A percentile compares a stretch with the other conserved stretches of the same genome.
Conservation (phyloP, 805 yeast species). For the Candida corydali region DNA sequence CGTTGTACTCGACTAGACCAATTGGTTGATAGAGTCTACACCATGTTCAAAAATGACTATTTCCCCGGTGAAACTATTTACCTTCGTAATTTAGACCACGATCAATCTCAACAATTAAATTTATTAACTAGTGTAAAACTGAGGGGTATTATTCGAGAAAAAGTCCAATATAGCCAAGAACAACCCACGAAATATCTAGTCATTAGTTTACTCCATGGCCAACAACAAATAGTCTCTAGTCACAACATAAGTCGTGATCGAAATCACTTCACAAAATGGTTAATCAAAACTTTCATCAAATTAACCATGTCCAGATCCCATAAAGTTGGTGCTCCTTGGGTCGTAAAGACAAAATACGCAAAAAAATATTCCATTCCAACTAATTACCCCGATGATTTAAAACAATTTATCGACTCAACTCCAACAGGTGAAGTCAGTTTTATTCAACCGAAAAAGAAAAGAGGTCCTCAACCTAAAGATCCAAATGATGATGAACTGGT, state of each 20-base stretch:
- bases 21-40: constrained; percentile 82
- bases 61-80: constrained; percentile 87
- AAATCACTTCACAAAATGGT: constrained; percentile 82
- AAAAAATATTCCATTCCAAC: constrained; percentile 60
- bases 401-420: constrained; percentile 33
- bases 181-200: constrained; percentile 63
- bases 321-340: constrained; percentile 94
- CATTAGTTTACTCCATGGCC: constrained; percentile 47
- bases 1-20: constrained; percentile 77
- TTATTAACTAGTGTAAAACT: constrained; percentile 20
- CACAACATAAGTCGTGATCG: constrained; percentile 77
- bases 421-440: constrained; percentile 26
- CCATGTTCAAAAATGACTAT: constrained; percentile 71
- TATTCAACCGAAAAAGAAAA: constrained; percentile 8
- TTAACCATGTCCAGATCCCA: constrained; percentile 71
- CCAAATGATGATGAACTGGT: background rate
- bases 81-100: constrained; percentile 37
- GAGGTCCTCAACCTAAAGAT: constrained; percentile 4
- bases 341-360: constrained; percentile 76
- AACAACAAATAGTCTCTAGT: constrained; percentile 68
- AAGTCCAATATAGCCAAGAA: constrained; percentile 63
- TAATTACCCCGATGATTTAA: constrained; percentile 54
- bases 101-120: constrained; percentile 3
- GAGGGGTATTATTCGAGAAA: constrained; percentile 73
- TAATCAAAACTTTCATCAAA: constrained; percentile 84